Conservation (phyloP, 768 basidiomycete species). For the Xanthoconium stramineum region DNA sequence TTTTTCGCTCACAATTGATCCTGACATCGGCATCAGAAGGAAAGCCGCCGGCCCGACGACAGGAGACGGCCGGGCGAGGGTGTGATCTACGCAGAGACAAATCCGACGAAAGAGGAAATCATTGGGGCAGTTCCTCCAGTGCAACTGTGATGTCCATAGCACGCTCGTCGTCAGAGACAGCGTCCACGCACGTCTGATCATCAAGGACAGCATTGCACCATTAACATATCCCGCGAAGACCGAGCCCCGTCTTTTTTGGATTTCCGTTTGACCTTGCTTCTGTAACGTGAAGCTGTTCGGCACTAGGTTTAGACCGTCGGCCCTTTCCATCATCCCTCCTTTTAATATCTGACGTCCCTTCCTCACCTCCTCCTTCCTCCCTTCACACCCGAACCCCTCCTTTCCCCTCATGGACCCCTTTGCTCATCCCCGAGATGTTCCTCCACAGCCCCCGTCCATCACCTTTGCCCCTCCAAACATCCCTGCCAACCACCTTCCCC, state of each 20-base stretch:
- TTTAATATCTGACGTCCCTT: slow-evolving; percentile 21
- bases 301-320: slow-evolving; percentile 26
- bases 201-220: background rate
- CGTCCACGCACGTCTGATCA: background rate
- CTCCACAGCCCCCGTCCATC: slow-evolving; percentile 19
- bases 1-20: slow-evolving; percentile 16
- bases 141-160: background rate
- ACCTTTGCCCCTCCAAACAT: slow-evolving; percentile 23
- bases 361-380: background rate
- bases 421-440: slow-evolving; percentile 23
- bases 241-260: slow-evolving; percentile 11
- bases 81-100: slow-evolving; percentile 27
- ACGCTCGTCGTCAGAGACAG: slow-evolving; percentile 13
- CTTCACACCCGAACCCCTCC: background rate
- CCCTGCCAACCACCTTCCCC: slow-evolving; percentile 14
- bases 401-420: slow-evolving; percentile 36
- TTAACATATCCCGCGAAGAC: background rate
- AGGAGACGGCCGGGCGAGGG: slow-evolving; percentile 24
- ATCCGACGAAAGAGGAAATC: slow-evolving; percentile 16
- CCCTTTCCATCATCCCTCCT: slow-evolving; percentile 25
- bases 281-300: slow-evolving; percentile 25
- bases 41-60: slow-evolving; percentile 35
- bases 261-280: slow-evolving; percentile 19
- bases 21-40: slow-evolving; percentile 26
- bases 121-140: background rate